phyloP scores from a whole-genome alignment of 192 early-diverging fungal genomes.

The Chytriomyces sp. region DNA sequence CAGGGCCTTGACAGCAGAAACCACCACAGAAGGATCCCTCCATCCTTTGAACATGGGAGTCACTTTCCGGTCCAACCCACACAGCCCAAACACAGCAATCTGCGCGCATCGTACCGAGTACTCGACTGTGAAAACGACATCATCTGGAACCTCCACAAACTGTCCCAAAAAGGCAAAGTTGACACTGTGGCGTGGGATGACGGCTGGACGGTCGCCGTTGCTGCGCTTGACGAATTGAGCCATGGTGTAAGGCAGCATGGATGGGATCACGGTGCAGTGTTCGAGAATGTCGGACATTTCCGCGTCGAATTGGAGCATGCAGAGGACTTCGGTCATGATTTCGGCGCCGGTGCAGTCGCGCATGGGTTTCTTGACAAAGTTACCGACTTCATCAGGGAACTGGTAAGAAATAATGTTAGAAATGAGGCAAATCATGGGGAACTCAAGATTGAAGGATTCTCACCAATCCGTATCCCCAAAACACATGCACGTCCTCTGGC shows the following conservation, averaged over 20 bases:
- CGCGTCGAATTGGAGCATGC: slow-evolving; percentile 33
- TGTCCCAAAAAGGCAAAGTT: slow-evolving; percentile 51
- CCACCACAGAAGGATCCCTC: slow-evolving; percentile 16
- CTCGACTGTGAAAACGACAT: slow-evolving; percentile 49
- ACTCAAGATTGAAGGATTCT: neutral
- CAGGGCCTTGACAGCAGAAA: slow-evolving; percentile 26
- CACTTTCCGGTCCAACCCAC: slow-evolving; percentile 19
- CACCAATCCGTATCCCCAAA: slow-evolving; percentile 43
- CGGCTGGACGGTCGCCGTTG: slow-evolving; percentile 39
- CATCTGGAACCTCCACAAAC: slow-evolving; percentile 47
- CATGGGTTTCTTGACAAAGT: slow-evolving; percentile 50
- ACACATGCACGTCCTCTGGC: slow-evolving; percentile 38
- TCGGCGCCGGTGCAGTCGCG: slow-evolving; percentile 45
- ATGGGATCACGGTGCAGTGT: slow-evolving; percentile 22
- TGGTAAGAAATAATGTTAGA: slow-evolving; percentile 8
- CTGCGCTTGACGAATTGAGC: slow-evolving; percentile 40
- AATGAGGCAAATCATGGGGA: neutral
- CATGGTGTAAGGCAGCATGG: slow-evolving; percentile 45
- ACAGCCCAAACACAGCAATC: slow-evolving; percentile 37
- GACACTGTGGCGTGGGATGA: slow-evolving; percentile 30
- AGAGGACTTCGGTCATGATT: slow-evolving; percentile 36
- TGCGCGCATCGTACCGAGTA: slow-evolving; percentile 48
- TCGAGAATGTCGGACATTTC: slow-evolving; percentile 21
- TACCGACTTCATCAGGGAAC: slow-evolving; percentile 37
- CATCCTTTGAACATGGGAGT: slow-evolving; percentile 40